Conservation (phyloP, 768 basidiomycete genomes). For the Amanita thiersii region DNA sequence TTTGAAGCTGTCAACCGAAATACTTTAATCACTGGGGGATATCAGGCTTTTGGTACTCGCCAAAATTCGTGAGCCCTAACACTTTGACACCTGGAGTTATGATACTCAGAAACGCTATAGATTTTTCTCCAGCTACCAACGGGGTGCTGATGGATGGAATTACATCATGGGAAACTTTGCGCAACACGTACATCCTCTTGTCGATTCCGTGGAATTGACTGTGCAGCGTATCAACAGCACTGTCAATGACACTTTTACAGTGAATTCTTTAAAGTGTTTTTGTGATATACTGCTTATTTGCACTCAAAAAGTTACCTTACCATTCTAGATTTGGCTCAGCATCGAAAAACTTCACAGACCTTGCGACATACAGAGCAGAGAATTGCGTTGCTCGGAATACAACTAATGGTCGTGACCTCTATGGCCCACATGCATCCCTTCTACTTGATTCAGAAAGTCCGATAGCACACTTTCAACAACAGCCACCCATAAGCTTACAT, state of each 20-base stretch:
- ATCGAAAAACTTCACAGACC: constrained; percentile 39
- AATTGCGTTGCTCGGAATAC: constrained; percentile 40
- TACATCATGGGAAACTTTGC: constrained; percentile 50
- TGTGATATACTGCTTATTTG: neutral
- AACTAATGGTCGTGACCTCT: constrained; percentile 42
- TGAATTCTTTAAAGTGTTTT: constrained; percentile 16
- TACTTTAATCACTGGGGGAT: constrained; percentile 41
- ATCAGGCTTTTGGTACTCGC: constrained; percentile 42
- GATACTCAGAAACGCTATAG: constrained; percentile 15
- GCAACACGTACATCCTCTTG: constrained; percentile 41
- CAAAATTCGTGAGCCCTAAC: constrained; percentile 32
- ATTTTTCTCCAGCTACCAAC: constrained; percentile 38
- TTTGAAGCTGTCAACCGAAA: constrained; percentile 44
- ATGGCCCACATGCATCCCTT: constrained; percentile 14
- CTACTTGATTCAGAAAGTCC: constrained; percentile 14
- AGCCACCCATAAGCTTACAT: constrained; percentile 22
- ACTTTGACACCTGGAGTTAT: neutral
- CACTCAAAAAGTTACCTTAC: constrained; percentile 40
- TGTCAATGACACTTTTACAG: constrained; percentile 34
- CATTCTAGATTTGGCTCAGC: constrained; percentile 42
- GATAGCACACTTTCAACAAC: constrained; percentile 30
- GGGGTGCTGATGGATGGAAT: constrained; percentile 28
- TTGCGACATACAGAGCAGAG: constrained; percentile 37
- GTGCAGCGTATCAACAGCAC: constrained; percentile 33
- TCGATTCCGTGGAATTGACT: constrained; percentile 38